Evolutionary conservation across 495 filamentous ascomycete genomes (phyloP).

Genomic region (Platismatia glauca): DNA sequence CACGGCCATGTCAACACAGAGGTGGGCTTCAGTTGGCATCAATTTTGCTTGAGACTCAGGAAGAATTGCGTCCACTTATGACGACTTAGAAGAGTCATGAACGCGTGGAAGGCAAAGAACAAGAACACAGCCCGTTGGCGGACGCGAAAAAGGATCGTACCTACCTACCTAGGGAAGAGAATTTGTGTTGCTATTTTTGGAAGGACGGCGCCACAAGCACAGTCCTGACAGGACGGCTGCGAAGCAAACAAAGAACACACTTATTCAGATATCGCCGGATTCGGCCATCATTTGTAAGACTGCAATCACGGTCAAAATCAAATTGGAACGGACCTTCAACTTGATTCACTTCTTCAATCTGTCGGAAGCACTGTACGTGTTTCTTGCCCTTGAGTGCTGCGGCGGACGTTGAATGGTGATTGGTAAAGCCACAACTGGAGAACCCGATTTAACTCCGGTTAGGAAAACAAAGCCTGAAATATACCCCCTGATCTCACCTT

Average conservation of each 20-base stretch:
- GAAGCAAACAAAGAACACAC: slow-evolving; percentile 2
- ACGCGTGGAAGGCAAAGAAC: background rate
- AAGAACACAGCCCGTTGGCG: background rate
- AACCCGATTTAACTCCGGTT: background rate
- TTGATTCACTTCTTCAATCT: background rate
- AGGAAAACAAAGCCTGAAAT: background rate
- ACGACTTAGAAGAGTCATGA: background rate
- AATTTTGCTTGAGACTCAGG: background rate
- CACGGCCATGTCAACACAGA: background rate
- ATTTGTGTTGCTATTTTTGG: slow-evolving; percentile 8
- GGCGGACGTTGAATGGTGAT: background rate
- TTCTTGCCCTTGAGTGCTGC: background rate
- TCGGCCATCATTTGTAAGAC: background rate
- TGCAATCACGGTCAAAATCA: background rate
- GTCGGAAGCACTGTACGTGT: background rate
- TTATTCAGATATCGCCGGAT: background rate
- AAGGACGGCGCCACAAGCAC: slow-evolving; percentile 5
- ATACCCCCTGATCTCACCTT: background rate
- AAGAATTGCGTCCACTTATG: background rate
- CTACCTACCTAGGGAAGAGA: too few relatives aligned
- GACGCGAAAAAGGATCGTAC: background rate
- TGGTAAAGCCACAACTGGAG: background rate
- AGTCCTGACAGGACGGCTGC: background rate
- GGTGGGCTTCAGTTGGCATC: background rate
- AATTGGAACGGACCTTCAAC: background rate